A percentile compares a stretch with the other conserved stretches of the same genome.
Evolutionary conservation across 805 yeast genomes (phyloP).

Genomic region (Millerozyma acaciae): DNA sequence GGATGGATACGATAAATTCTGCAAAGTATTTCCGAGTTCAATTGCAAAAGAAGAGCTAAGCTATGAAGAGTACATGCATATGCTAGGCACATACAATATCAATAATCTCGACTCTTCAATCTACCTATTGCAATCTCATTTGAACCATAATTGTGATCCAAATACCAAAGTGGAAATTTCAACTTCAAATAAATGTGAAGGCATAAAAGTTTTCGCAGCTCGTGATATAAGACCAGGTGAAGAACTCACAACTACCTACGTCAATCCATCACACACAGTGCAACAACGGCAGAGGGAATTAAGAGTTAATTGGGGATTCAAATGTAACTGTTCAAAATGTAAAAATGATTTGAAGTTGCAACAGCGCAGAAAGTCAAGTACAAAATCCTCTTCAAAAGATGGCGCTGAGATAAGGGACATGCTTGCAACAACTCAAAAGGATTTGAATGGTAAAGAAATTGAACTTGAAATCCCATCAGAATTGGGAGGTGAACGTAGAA

Average conservation of each 20-base stretch:
- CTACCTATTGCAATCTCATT: constrained; percentile 60
- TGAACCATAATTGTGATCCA: constrained; percentile 77
- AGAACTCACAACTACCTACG: constrained; percentile 67
- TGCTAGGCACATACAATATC: constrained; percentile 70
- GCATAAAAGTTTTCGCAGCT: constrained; percentile 58
- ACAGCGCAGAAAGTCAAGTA: constrained; percentile 45
- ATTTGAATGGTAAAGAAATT: constrained; percentile 33
- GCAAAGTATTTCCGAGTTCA: constrained; percentile 43
- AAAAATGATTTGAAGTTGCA: constrained; percentile 46
- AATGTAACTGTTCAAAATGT: constrained; percentile 66
- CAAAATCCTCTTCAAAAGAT: constrained; percentile 16
- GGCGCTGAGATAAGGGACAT: constrained; percentile 43
- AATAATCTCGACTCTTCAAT: constrained; percentile 66
- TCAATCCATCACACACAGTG: constrained; percentile 60
- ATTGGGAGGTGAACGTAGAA: constrained; percentile 45
- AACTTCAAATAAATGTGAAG: constrained; percentile 41
- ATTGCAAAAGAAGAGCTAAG: constrained; percentile 23
- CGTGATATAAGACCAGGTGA: constrained; percentile 58
- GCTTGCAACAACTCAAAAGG: constrained; percentile 39
- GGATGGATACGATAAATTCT: constrained; percentile 50
- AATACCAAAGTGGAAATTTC: constrained; percentile 51
- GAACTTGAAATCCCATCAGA: constrained; percentile 46
- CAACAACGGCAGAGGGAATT: constrained; percentile 62
- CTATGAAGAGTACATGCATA: constrained; percentile 54
- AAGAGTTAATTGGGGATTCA: constrained; percentile 76